Conservation (phyloP, 305 asterid species). For the Rubia occidens region DNA sequence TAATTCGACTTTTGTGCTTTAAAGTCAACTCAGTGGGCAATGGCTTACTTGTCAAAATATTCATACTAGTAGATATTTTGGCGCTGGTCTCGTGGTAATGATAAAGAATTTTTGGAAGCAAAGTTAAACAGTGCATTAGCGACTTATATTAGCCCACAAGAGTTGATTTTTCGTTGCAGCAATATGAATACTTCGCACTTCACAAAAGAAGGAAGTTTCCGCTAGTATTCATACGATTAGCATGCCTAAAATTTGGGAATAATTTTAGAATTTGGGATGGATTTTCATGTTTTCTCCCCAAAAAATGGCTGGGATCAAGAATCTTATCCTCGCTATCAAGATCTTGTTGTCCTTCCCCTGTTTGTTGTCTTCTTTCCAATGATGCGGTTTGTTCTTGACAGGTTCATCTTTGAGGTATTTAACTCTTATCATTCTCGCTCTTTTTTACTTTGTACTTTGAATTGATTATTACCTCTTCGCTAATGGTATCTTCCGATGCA, state of each 20-base stretch:
- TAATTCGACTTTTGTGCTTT: too few relatives aligned
- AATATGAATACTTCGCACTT: neutral
- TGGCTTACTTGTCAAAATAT: too few relatives aligned
- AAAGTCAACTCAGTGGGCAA: too few relatives aligned
- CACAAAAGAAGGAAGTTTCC: too few relatives aligned
- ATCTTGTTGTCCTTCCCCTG: conserved; percentile 47
- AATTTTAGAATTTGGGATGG: neutral
- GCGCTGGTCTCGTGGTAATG: too few relatives aligned
- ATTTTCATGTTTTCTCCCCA: neutral
- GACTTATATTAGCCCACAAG: neutral
- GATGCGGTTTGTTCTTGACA: conserved; percentile 56
- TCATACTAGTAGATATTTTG: too few relatives aligned
- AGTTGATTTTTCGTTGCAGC: neutral
- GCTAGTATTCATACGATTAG: neutral
- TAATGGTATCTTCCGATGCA: conserved; percentile 8
- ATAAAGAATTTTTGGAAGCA: too few relatives aligned
- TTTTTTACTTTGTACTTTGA: neutral
- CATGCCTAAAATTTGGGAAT: neutral
- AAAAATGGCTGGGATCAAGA: conserved; percentile 45
- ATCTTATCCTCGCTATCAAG: conserved; percentile 45
- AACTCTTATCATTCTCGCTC: neutral
- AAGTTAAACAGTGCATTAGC: neutral
- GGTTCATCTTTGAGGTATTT: conserved; percentile 69
- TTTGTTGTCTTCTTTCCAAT: conserved; percentile 48
- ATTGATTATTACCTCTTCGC: neutral